Conservation (phyloP, 139 green algal species). For the Astrephomene gubernaculifera region DNA sequence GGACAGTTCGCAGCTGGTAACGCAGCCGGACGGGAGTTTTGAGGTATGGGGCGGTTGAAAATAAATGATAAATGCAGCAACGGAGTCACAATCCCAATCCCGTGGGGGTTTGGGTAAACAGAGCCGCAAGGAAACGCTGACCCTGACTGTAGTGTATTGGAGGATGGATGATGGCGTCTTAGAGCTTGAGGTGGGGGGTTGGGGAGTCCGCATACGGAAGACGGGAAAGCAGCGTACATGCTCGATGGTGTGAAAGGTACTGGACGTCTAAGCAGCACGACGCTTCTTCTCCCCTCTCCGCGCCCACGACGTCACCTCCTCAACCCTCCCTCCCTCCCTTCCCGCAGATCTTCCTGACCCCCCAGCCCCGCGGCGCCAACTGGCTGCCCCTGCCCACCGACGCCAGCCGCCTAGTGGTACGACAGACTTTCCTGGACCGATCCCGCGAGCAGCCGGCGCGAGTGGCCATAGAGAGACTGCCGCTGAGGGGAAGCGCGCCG, state of each 20-base stretch:
- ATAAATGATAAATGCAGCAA: no score
- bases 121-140: no score
- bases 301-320: neutral
- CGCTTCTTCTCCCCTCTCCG: neutral
- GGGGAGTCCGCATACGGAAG: no score
- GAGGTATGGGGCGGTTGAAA: constrained; percentile 34
- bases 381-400: constrained; percentile 31
- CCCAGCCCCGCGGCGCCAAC: constrained; percentile 25
- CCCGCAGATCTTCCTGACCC: constrained; percentile 34
- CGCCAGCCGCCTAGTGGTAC: constrained; percentile 40
- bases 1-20: constrained; percentile 35
- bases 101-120: no score
- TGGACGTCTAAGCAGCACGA: no score
- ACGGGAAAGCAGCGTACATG: no score
- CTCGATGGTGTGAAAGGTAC: no score
- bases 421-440: constrained; percentile 44
- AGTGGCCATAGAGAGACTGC: constrained; percentile 27
- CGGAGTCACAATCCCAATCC: no score
- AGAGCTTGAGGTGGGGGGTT: no score
- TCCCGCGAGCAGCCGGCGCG: neutral
- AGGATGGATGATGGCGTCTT: no score
- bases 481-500: neutral
- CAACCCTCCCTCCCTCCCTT: neutral
- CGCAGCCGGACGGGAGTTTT: constrained; percentile 7
- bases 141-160: no score